phyloP scores from a whole-genome alignment of 2,329 filamentous ascomycete genomes.

The Phyllosticta capitalensis region DNA sequence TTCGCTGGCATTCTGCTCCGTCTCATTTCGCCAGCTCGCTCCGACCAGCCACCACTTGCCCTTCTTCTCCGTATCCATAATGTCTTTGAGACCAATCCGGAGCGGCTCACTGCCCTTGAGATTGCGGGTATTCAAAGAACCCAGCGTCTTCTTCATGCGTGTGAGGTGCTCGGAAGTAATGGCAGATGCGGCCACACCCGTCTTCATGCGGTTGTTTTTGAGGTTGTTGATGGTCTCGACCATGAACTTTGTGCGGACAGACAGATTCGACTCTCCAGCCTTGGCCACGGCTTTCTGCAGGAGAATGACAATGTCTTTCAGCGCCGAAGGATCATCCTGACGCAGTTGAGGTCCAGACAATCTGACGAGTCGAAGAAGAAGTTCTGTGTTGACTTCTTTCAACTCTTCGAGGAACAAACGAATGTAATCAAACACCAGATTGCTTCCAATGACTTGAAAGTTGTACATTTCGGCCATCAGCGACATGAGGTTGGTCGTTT shows the following conservation, averaged over 20 bases:
- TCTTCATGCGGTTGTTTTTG: slow-evolving; percentile 87
- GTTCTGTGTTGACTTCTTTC: slow-evolving; percentile 78
- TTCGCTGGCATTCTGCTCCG: slow-evolving; percentile 24
- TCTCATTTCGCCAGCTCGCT: slow-evolving; percentile 63
- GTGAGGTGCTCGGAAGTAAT: slow-evolving; percentile 73
- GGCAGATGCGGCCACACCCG: slow-evolving; percentile 58
- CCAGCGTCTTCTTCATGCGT: slow-evolving; percentile 80
- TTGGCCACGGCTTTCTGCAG: slow-evolving; percentile 64
- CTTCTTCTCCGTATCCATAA: slow-evolving; percentile 71
- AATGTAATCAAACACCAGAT: slow-evolving; percentile 85
- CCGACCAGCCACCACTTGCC: slow-evolving; percentile 99
- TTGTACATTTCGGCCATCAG: slow-evolving; percentile 83
- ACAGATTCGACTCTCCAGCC: slow-evolving; percentile 59
- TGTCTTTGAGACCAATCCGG: slow-evolving; percentile 70
- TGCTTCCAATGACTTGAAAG: slow-evolving; percentile 76
- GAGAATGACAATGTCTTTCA: slow-evolving; percentile 80
- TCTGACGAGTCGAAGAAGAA: slow-evolving; percentile 75
- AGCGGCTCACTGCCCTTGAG: slow-evolving; percentile 72
- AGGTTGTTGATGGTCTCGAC: slow-evolving; percentile 91
- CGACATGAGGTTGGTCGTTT: slow-evolving; percentile 67
- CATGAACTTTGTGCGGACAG: slow-evolving; percentile 92
- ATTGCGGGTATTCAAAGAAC: slow-evolving; percentile 59
- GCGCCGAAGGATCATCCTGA: slow-evolving; percentile 74
- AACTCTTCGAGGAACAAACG: slow-evolving; percentile 65
- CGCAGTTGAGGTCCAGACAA: slow-evolving; percentile 68